Base-by-base conservation (phyloP, 2,329 filamentous ascomycete species). In the Trichoderma oligosporum region DNA sequence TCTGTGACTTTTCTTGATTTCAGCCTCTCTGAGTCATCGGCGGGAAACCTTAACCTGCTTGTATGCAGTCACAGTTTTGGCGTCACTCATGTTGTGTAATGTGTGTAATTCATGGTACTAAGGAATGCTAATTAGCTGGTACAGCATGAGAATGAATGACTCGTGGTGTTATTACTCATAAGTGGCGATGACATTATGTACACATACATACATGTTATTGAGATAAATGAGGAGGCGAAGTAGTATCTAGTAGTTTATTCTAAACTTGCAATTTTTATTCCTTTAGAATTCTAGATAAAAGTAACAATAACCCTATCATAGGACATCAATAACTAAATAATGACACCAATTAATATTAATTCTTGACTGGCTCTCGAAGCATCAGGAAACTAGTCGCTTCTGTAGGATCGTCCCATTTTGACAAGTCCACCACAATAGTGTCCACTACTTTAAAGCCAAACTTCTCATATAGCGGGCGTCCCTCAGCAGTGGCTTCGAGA, bases 401-500 rank as follows among this genome's bases (percentile, higher is more conserved):
- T 4, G 58, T 49, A 2, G 67, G 66, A 1, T 66, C 68, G 27
- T 63, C 64, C 69, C 67, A 71, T 47, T 61, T 63, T 7, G 65
- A 64, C 16, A 72, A 60, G 56, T 73, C 68, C 7, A 60, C 60
- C 1, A 48, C 58, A 20, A 67, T 27, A 16, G 55, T 61, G 14
- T 68, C 67, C 5, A 71, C 61, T 52, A 67, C 66, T n/a, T 63
- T 57, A 60, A 72, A 75, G 0, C 72, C 73, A 33, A 65, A 66
- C 61, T 67, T 71, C 55, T 67, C 65, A 52, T 75, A 75, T 18
- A 76, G 60, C 1, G 56, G 52, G 6, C 62, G 66, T 0, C 71
- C 74, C 5, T 68, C 62, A 0, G 59, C 53, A 0, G 72, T 70
- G 0, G 74, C 67, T 61, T 76, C 73, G 14, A 75, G 65, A 47